Evolutionary conservation across 805 yeast species (phyloP), one percentile per base, ranked within the genome.

Genomic region (Hanseniaspora nectarophila): DNA sequence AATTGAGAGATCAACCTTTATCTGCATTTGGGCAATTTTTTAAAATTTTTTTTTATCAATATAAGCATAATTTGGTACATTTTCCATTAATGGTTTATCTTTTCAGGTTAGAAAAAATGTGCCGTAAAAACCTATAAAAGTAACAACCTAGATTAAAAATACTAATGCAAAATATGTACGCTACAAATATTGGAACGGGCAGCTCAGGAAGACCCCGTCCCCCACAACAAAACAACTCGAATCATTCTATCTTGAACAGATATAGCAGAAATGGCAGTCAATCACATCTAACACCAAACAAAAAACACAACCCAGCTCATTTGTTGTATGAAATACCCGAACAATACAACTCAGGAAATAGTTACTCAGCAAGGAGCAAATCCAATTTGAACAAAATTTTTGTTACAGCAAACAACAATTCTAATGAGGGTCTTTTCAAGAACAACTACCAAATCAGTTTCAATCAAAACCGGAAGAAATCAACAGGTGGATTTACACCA

Each of bases 381-480:
- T 10, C n/a, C 34, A 26, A 45, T 5, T 18, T 18, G 6, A 21
- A 29, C 7, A 28, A 9, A n/a, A n/a, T n/a, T n/a, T n/a, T n/a
- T n/a, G n/a, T n/a, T n/a, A n/a, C n/a, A n/a, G n/a, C n/a, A n/a
- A n/a, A n/a, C n/a, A 29, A 29, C 9, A 12, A 9, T 29, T 4
- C 12, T 12, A 29, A 38, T 18, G 13, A 26, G 4, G 23, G 46
- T 10, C 20, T 48, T 3, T 48, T 48, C 24, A 48, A 48, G 20
- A 48, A 44, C 20, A 48, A 48, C 24, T 48, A 48, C 21, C 46
- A 48, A 42, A 48, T 48, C 8, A 48, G 44, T n/a, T 48, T 48
- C 24, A 42, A 48, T 13, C 13, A 16, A 13, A 13, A 24, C n/a
- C n/a, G n/a, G 15, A 38, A 46, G 16, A 45, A 13, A 3, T 8